Conservation (phyloP, 2,329 filamentous ascomycete species). For the Claviceps fusiformis region DNA sequence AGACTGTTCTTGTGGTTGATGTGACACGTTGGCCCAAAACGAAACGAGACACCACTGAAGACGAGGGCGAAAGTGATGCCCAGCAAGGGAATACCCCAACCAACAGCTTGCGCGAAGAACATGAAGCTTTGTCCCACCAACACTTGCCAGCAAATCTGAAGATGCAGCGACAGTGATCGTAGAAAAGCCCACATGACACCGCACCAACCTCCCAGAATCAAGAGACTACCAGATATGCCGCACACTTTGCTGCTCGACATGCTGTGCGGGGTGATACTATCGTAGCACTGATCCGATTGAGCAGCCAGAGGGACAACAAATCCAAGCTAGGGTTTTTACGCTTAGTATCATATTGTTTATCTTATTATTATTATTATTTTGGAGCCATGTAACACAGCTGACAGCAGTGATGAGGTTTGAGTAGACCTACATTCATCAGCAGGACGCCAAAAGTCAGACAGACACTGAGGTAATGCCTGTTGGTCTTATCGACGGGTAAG, state of each 20-base stretch:
- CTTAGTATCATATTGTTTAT: constrained; percentile 9
- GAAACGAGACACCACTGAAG: constrained; percentile 84
- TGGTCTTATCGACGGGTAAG: constrained; percentile 76
- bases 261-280: constrained; percentile 83
- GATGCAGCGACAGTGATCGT: constrained; percentile 77
- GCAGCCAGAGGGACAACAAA: constrained; percentile 80
- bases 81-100: constrained; percentile 71
- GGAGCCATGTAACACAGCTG: neutral
- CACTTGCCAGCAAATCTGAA: constrained; percentile 97
- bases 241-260: constrained; percentile 75
- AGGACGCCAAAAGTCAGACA: constrained; percentile 65
- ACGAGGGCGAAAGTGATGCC: constrained; percentile 65
- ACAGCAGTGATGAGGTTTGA: neutral
- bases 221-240: constrained; percentile 73
- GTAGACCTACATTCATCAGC: constrained; percentile 58
- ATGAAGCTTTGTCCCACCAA: constrained; percentile 82
- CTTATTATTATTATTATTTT: neutral
- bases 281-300: constrained; percentile 68
- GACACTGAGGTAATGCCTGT: constrained; percentile 85
- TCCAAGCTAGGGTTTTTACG: constrained; percentile 45
- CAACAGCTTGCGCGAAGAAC: constrained; percentile 64
- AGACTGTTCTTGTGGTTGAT: constrained; percentile 83
- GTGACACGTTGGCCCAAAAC: constrained; percentile 84
- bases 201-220: constrained; percentile 75
- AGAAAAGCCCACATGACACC: constrained; percentile 86